These are phyloP conservation scores for Amphichorda felina DNA, from an alignment of 2,329 filamentous ascomycete species.

Conservation along the genomic window DNA sequence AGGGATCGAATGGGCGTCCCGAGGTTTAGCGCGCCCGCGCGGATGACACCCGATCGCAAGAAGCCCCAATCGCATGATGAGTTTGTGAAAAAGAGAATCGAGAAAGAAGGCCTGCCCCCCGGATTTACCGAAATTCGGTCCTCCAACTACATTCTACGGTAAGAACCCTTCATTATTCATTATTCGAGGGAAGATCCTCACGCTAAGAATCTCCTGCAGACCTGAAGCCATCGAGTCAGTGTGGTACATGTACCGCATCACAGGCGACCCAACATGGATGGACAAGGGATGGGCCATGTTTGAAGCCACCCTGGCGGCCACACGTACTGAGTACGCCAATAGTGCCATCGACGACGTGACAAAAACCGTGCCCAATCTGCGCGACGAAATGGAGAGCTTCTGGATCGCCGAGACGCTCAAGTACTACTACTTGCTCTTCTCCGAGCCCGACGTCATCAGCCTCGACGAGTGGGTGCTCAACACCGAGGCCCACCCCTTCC, in stretches of 20 bases:
- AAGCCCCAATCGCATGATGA: conserved; percentile 40
- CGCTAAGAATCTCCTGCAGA: conserved; percentile 23
- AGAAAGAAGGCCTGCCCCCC: conserved; percentile 29
- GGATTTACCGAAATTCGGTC: conserved; percentile 36
- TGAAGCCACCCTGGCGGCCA: conserved; percentile 53
- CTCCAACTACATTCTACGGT: conserved; percentile 50
- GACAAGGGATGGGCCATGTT: conserved; percentile 87
- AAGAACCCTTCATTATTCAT: conserved; percentile 19
- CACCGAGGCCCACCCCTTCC: conserved; percentile 50
- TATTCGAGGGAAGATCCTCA: conserved; percentile 6
- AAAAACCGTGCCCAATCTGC: conserved; percentile 23
- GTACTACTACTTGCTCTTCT: conserved; percentile 80
- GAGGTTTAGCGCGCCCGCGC: conserved; percentile 1
- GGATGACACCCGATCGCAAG: neutral
- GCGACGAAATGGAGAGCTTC: conserved; percentile 73
- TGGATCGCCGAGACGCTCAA: conserved; percentile 88
- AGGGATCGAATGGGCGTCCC: conserved; percentile 3
- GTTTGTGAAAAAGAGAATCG: conserved; percentile 34
- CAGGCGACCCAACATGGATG: conserved; percentile 61
- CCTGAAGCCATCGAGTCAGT: conserved; percentile 83
- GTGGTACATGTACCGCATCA: conserved; percentile 86
- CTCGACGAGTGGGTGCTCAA: conserved; percentile 59
- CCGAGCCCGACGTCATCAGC: conserved; percentile 50
- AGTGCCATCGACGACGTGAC: conserved; percentile 58
- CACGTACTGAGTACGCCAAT: conserved; percentile 54